Conservation (phyloP, 2,329 filamentous ascomycete species). For the Cryoendolithus antarcticus region DNA sequence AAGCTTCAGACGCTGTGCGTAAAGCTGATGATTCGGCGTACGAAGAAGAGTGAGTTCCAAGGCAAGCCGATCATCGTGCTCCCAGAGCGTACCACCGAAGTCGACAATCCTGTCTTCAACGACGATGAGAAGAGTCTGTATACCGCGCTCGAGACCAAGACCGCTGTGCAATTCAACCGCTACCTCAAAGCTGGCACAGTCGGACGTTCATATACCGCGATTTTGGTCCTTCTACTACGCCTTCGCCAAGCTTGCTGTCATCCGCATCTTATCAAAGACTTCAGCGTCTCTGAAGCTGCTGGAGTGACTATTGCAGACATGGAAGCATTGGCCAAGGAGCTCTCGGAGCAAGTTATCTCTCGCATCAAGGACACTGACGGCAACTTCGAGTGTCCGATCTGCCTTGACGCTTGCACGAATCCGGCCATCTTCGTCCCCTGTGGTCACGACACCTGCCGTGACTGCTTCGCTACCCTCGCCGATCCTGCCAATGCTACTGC, state of each 20-base stretch:
- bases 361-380: constrained; percentile 49
- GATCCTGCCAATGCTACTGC: constrained; percentile 48
- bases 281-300: constrained; percentile 40
- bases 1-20: constrained; percentile 65
- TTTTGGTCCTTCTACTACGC: constrained; percentile 66
- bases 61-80: constrained; percentile 62
- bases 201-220: constrained; percentile 62
- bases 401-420: constrained; percentile 62
- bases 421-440: constrained; percentile 71
- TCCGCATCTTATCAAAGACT: constrained; percentile 57
- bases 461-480: constrained; percentile 60
- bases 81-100: constrained; percentile 51
- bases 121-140: constrained; percentile 57
- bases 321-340: constrained; percentile 47
- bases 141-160: constrained; percentile 50
- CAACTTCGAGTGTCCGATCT: constrained; percentile 67
- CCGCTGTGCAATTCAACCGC: constrained; percentile 61
- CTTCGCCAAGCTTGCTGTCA: constrained; percentile 75
- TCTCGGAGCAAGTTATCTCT: constrained; percentile 49
- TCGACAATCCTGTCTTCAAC: constrained; percentile 52
- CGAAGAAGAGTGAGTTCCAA: constrained; percentile 66
- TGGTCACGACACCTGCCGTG: constrained; percentile 65
- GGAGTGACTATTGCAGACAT: constrained; percentile 44
- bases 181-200: constrained; percentile 61
- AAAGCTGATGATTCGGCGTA: constrained; percentile 69